phyloP scores from a whole-genome alignment of 2,329 filamentous ascomycete species.

The Aspergillus phoenicis region DNA sequence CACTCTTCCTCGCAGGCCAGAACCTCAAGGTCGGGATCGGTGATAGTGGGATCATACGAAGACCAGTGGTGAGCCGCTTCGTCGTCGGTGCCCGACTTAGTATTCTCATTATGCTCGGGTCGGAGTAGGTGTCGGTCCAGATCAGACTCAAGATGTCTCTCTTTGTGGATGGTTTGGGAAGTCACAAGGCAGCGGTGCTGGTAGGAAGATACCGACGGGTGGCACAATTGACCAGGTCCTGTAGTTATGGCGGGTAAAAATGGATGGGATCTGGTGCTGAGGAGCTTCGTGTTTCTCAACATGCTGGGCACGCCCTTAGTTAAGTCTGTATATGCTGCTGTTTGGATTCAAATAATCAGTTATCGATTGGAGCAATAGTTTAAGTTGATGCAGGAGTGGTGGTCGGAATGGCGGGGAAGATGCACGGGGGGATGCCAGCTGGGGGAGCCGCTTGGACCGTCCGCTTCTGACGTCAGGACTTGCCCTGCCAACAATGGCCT shows the following conservation, averaged over 20 bases:
- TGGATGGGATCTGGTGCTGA: not conserved
- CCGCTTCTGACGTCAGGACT: not conserved
- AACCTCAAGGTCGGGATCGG: slow-evolving; percentile 25
- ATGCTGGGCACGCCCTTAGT: not conserved
- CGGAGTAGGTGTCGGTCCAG: slow-evolving; percentile 24
- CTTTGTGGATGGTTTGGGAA: not conserved
- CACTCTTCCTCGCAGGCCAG: slow-evolving; percentile 28
- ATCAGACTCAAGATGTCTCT: slow-evolving; percentile 2
- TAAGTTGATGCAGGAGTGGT: not conserved
- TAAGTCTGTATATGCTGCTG: not conserved
- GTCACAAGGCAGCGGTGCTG: not conserved
- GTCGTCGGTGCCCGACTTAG: slow-evolving; percentile 31
- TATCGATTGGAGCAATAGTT: not conserved
- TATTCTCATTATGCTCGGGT: slow-evolving; percentile 25
- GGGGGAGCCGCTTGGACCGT: not conserved
- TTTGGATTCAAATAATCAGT: not conserved
- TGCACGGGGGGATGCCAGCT: not conserved
- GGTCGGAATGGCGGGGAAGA: not conserved
- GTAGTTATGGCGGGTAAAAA: not conserved
- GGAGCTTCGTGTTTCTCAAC: not conserved
- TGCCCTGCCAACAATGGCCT: not conserved
- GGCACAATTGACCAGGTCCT: not conserved
- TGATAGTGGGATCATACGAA: slow-evolving; percentile 30
- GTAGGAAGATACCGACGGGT: not conserved
- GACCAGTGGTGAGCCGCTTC: slow-evolving; percentile 29